Evolutionary conservation across 441 rosid genomes (phyloP).

Genomic region (Aleurites moluccanus): DNA sequence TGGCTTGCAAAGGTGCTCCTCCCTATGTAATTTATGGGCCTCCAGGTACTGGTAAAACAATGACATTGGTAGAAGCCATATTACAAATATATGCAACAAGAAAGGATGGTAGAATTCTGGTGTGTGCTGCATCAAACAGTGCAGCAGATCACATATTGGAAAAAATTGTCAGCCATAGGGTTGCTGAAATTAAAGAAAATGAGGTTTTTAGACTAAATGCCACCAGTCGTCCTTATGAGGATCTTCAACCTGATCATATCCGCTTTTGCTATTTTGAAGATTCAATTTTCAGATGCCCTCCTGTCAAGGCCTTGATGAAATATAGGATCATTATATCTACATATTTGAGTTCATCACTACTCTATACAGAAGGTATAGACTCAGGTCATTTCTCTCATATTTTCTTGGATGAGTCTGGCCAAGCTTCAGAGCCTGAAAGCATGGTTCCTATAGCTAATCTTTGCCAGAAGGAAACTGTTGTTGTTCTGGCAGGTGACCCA

Average conservation of each 20-base stretch:
- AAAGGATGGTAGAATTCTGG: constrained; percentile 38
- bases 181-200: constrained; percentile 36
- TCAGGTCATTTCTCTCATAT: constrained; percentile 70
- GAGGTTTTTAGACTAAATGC: constrained; percentile 53
- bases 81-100: constrained; percentile 37
- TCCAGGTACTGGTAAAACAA: constrained; percentile 61
- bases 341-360: constrained; percentile 63
- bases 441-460: constrained; percentile 61
- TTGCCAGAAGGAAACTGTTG: constrained; percentile 52
- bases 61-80: constrained; percentile 51
- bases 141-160: constrained; percentile 54
- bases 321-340: constrained; percentile 68
- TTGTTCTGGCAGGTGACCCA: constrained; percentile 85
- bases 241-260: constrained; percentile 36
- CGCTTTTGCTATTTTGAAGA: constrained; percentile 40
- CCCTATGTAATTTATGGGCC: constrained; percentile 63
- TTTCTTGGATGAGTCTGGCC: constrained; percentile 79
- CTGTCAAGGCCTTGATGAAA: constrained; percentile 32
- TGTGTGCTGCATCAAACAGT: constrained; percentile 59
- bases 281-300: constrained; percentile 47
- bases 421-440: constrained; percentile 88
- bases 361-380: constrained; percentile 53
- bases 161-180: constrained; percentile 33
- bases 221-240: constrained; percentile 43
- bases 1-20: constrained; percentile 50